Evolutionary conservation across 805 yeast genomes (phyloP), one percentile per base, ranked within the genome.

Genomic region (Metschnikowia kunwiensis): DNA sequence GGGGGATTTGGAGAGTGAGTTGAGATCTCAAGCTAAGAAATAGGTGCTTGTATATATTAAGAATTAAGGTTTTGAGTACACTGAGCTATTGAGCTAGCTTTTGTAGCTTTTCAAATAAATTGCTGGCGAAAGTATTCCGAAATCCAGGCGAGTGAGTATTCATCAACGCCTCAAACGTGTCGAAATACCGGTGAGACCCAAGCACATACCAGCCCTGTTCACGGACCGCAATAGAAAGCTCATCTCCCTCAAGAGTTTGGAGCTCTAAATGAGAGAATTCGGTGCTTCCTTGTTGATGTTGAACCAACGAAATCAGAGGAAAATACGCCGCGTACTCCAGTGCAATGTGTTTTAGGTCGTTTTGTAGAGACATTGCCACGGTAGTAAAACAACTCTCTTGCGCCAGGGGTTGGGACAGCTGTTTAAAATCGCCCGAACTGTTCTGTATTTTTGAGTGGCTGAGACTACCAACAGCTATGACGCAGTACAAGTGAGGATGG

Each of bases 1-100:
- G 26, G 82, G 79, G 45, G 88, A 82, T 56, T 60, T 82, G 42
- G 85, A 78, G 51, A 60, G 50, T 6, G 55, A 56, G 41, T 49
- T 66, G 38, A 58, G 50, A 29, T 35, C 36, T 24, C 45, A 44
- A 27, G 43, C 35, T 34, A 42, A 44, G 34, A 39, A 36, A 24
- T 41, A 27, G 15, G 20, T 17, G 30, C 32, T 18, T 37, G 36
- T 31, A 37, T 32, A 37, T 27, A 34, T 31, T 33, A 30, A 27
- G 30, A 30, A 35, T 14, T 6, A 5, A 27, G 22, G 13, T 12
- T n/a, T 15, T 24, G 17, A 7, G 4, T 16, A 5, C 12, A 27
- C 18, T 20, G n/a, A n/a, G n/a, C n/a, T n/a, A 14, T 4, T 27
- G 19, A 10, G 36, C 36, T 18, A 42, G 18, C 13, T 17, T 21